phyloP scores from a whole-genome alignment of 768 basidiomycete species.

The Boletus rubropictus region DNA sequence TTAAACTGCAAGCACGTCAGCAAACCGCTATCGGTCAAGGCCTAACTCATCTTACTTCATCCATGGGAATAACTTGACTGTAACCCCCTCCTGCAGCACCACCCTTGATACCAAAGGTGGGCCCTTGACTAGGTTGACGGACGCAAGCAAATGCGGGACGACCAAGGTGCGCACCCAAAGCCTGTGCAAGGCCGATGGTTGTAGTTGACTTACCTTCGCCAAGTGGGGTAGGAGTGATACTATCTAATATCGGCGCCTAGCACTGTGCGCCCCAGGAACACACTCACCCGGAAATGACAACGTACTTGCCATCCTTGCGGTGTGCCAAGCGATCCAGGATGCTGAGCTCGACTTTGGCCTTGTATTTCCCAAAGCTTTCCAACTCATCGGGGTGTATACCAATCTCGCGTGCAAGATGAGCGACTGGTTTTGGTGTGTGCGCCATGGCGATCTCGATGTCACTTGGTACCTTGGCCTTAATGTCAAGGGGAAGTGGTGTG shows the following conservation, averaged over 20 bases:
- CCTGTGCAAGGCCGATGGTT: slow-evolving; percentile 94
- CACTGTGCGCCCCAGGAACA: neutral
- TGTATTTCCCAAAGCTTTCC: slow-evolving; percentile 92
- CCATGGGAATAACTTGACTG: slow-evolving; percentile 99
- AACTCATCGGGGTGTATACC: slow-evolving; percentile 82
- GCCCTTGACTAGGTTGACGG: slow-evolving; percentile 96
- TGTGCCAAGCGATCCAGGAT: slow-evolving; percentile 79
- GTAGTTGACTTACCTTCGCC: slow-evolving; percentile 99
- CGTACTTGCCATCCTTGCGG: slow-evolving; percentile 91
- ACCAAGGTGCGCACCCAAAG: slow-evolving; percentile 88
- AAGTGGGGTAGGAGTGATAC: slow-evolving; percentile 93
- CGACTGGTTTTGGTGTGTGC: slow-evolving; percentile 87
- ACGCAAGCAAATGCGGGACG: slow-evolving; percentile 95
- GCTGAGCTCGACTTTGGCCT: slow-evolving; percentile 92
- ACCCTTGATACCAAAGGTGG: slow-evolving; percentile 98
- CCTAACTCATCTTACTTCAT: slow-evolving; percentile 53
- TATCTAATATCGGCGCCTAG: slow-evolving; percentile 19
- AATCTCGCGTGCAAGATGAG: slow-evolving; percentile 80
- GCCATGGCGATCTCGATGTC: slow-evolving; percentile 97
- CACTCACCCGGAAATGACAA: slow-evolving; percentile 83
- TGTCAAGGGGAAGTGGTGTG: slow-evolving; percentile 71
- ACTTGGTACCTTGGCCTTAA: slow-evolving; percentile 84
- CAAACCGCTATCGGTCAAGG: neutral
- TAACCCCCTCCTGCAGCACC: slow-evolving; percentile 98
- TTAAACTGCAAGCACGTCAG: slow-evolving; percentile 62